Conservation (phyloP, 345 rosid genomes). For the Arabidopsis suecica region DNA sequence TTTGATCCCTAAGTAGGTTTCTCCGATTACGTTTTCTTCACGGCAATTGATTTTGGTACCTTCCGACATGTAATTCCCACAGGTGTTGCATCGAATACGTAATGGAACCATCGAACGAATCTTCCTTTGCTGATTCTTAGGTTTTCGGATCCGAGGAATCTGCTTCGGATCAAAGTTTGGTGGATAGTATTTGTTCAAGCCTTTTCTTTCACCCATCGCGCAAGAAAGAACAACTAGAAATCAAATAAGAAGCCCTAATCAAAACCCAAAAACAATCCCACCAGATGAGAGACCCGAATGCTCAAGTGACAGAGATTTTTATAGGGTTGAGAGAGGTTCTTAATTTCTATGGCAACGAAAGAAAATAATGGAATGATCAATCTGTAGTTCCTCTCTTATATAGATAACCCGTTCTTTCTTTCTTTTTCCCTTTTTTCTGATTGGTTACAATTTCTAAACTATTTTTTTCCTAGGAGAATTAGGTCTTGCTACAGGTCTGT, state of each 20-base stretch:
- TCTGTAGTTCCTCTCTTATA: no score
- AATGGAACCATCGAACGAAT: constrained; percentile 76
- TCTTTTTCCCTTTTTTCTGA: no score
- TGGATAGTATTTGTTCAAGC: constrained; percentile 71
- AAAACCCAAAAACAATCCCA: no score
- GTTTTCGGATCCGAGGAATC: constrained; percentile 64
- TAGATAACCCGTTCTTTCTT: no score
- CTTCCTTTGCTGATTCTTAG: constrained; percentile 76
- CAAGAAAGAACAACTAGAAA: background rate
- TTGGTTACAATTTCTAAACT: no score
- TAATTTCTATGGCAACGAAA: no score
- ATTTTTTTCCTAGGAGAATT: no score
- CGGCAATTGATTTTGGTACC: constrained; percentile 83
- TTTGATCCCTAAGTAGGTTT: constrained; percentile 79
- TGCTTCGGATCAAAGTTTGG: constrained; percentile 78
- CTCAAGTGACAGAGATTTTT: no score
- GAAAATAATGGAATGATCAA: no score
- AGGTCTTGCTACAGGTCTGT: constrained; percentile 76
- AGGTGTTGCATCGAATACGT: constrained; percentile 77
- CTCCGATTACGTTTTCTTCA: constrained; percentile 70
- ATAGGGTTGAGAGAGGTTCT: no score
- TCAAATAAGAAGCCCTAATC: no score
- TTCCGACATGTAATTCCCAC: constrained; percentile 72
- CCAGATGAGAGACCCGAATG: no score
- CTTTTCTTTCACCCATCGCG: constrained; percentile 68